Evolutionary conservation across 305 asterid genomes (phyloP), one percentile per base, ranked within the genome.

Genomic region (Plantago coronopus): DNA sequence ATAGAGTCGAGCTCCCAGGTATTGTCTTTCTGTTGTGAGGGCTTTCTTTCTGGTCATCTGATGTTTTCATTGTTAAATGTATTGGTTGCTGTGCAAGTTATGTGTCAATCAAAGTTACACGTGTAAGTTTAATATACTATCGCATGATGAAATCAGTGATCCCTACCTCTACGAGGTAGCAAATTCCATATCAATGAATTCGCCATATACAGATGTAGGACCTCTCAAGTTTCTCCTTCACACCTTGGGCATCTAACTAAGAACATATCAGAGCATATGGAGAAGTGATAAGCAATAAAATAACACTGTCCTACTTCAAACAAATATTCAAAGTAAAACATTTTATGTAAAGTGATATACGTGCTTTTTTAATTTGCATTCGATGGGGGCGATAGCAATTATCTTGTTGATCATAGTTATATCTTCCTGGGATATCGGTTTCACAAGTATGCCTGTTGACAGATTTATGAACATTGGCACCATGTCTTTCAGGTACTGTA

Each of bases 1-100:
- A 83, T 94, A 58, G 97, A 80, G 76, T 85, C 99, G 23, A 94
- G 99, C 84, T 94, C 99, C 63, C 97, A 94, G 99, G 99, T 94
- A 78, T 61, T 38, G 45, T 62, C 57, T 46, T 61, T 40, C 70
- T 65, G 23, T 47, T 40, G 68, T 34, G 45, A 27, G n/a, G 14
- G 29, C 45, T 3, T 13, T 5, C 47, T 57, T n/a, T 44, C 65
- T 53, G 54, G 54, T 53, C 38, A 53, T 38, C 57, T 8, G 44
- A 13, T 48, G 45, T 62, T 42, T 54, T 42, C 55, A 19, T 22
- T 48, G 59, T 44, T 54, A 19, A 64, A 61, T 68, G 25, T 29
- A 48, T 46, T 67, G 59, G 61, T 44, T 61, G 59, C n/a, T 54
- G 48, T 60, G 48, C 27, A 7, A 23, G 18, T 25, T 15, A 25